Base-by-base conservation (phyloP, 768 basidiomycete species). In the Tricholoma furcatifolium region DNA sequence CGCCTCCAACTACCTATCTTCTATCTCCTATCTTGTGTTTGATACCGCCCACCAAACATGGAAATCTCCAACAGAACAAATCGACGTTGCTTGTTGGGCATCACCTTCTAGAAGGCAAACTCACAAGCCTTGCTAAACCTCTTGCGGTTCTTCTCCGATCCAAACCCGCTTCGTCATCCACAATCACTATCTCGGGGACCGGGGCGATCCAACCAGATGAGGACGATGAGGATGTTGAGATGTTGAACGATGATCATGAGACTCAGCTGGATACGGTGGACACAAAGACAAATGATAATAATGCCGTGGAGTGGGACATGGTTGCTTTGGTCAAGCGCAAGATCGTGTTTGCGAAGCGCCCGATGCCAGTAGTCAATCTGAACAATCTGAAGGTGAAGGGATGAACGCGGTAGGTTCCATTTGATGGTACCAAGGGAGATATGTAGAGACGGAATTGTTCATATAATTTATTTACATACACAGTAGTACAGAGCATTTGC, bases 61-160 rank as follows among this genome's bases (percentile, higher is more conserved):
- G 15, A 47, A 47, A 15, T 30, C 14, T 32, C 39, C 38, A 6
- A 50, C 58, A 92, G 91, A 85, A 81, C 56, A 90, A 86, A 59
- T 84, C 91, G 3, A 92, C 84, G 2, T 76, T 98, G 6, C 68
- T 77, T 49, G 88, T 98, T 54, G 94, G 94, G 11, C 86, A 95
- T 68, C 93, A 97, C 62, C 75, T 94, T 27, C 82, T 98, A 4
- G 95, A 98, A 63, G 94, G 94, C 48, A 91, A 88, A 65, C 75
- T 96, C 54, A 77, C 82, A 31, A 75, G 70, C 41, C 76, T 98
- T 6, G 71, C 86, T 2, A 95, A 91, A 64, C 93, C 94, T 0
- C 76, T 91, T 24, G 95, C 89, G 2, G 81, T 97, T 38, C 76
- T 97, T 27, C 73, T 79, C 55, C 79, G 82, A 43, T 68, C 70